These are phyloP conservation scores for Maudiozyma bulderi DNA, from an alignment of 805 yeast species.

Conservation along the genomic window DNA sequence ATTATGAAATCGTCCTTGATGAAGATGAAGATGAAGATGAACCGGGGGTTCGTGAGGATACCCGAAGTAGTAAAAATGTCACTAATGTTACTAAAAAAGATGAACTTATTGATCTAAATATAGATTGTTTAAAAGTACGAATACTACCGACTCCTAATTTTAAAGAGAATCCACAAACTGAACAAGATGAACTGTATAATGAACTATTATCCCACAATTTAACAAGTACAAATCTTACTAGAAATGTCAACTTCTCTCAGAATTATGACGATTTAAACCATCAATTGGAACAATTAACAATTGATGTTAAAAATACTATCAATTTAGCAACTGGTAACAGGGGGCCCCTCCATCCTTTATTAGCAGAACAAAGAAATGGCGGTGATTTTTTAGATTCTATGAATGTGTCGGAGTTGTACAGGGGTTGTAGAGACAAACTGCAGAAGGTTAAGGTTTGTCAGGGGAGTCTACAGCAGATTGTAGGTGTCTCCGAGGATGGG, in stretches of 20 bases:
- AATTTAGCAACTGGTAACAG: no score
- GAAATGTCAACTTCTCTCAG: background rate
- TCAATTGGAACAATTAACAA: background rate
- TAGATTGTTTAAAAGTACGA: background rate
- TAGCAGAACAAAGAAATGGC: no score
- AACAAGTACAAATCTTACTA: background rate
- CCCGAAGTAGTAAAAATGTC: no score
- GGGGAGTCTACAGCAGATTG: no score
- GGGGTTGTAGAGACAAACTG: no score
- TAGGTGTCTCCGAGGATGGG: no score
- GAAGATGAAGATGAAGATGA: conserved; percentile 15
- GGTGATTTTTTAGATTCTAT: no score
- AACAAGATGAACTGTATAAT: conserved; percentile 17
- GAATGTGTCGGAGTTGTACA: no score
- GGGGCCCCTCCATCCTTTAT: no score
- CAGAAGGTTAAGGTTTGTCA: no score
- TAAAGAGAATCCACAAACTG: conserved; percentile 9
- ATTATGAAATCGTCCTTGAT: conserved; percentile 34
- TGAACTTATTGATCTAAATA: background rate
- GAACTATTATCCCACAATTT: conserved; percentile 10
- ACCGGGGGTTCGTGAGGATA: no score
- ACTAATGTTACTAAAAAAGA: background rate
- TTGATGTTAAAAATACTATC: no score
- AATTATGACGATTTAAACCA: background rate
- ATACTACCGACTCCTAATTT: conserved; percentile 12